Evolutionary conservation across 345 rosid species (phyloP), one percentile per base, ranked within the genome.

Genomic region (Ceriops zippeliana): DNA sequence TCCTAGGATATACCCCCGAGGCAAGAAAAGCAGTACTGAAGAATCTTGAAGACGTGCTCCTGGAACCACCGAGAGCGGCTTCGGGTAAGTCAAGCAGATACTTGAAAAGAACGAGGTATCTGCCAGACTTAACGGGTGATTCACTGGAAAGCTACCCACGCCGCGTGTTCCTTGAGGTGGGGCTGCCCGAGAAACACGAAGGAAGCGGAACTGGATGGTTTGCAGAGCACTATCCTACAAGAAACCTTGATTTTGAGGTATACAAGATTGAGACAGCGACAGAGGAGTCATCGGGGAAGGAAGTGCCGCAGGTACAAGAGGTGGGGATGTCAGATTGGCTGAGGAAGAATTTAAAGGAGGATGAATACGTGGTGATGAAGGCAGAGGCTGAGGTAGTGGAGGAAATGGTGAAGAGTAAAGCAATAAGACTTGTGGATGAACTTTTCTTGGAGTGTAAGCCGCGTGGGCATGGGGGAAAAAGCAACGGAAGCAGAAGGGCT

Each of bases 381-480:
- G 93, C 96, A 9, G 86, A 89, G 67, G 90, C 90, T 0, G 92
- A 91, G 66, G 81, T 81, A 19, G 92, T 89, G 66, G 92, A 87
- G 61, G 96, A 87, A 68, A 79, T 89, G 83, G 73, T 87, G 86
- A 87, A 71, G 73, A 87, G 80, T 72, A 79, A 76, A 69, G 81
- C 87, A 17, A 81, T 83, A 16, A 73, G 78, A 61, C 66, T 91
- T 70, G 91, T 91, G 34, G 96, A 91, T 66, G 97, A 91, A 81
- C 86, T 89, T 54, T 91, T 86, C 87, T 77, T 91, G 91, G 97
- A 89, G 54, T 89, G 92, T 81, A 89, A 81, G 81, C 92, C 90
- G 38, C 73, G 74, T 63, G 79, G 86, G 35, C 72, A 64, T 51
- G 81, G 76, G 64, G 59, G 64, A 63, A n/a, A 80, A 58, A 62